Conservation (phyloP, 192 early-diverging fungal species). For the Coemansia sp. region DNA sequence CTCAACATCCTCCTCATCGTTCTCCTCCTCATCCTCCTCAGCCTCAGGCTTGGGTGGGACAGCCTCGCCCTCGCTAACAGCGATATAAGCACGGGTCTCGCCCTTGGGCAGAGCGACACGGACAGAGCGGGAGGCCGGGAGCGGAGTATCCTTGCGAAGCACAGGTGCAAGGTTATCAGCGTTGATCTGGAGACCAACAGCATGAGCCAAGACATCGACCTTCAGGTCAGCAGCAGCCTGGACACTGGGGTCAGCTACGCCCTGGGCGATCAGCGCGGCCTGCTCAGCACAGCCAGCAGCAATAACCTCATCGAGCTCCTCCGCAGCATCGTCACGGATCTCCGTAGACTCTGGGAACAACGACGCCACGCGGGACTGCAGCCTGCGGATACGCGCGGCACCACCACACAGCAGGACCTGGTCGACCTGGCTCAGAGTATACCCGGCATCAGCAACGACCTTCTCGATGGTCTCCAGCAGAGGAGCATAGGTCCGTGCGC, state of each 20-base stretch:
- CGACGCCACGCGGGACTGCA: slow-evolving; percentile 74
- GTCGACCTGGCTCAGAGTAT: slow-evolving; percentile 78
- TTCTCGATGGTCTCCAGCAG: slow-evolving; percentile 69
- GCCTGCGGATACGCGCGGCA: slow-evolving; percentile 82
- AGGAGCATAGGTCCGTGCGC: slow-evolving; percentile 73
- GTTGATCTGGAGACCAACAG: slow-evolving; percentile 75
- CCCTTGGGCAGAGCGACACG: slow-evolving; percentile 68
- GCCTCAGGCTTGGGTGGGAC: slow-evolving; percentile 56
- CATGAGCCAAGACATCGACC: slow-evolving; percentile 60
- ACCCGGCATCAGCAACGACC: slow-evolving; percentile 68
- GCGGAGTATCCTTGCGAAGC: slow-evolving; percentile 81
- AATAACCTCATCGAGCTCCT: slow-evolving; percentile 95
- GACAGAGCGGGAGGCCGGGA: slow-evolving; percentile 81
- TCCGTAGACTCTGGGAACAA: slow-evolving; percentile 73
- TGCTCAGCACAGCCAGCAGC: slow-evolving; percentile 90
- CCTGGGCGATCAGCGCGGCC: slow-evolving; percentile 72
- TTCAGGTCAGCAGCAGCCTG: slow-evolving; percentile 15
- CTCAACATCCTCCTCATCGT: slow-evolving; percentile 41
- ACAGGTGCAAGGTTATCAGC: slow-evolving; percentile 78
- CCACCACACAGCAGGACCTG: slow-evolving; percentile 93
- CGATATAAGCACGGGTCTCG: slow-evolving; percentile 72
- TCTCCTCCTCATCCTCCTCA: slow-evolving; percentile 61
- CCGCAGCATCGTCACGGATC: slow-evolving; percentile 68
- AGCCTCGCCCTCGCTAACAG: slow-evolving; percentile 83
- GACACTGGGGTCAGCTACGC: slow-evolving; percentile 16